Evolutionary conservation across 2,329 filamentous ascomycete genomes (phyloP).

Genomic region (Pseudocercospora eumusae): DNA sequence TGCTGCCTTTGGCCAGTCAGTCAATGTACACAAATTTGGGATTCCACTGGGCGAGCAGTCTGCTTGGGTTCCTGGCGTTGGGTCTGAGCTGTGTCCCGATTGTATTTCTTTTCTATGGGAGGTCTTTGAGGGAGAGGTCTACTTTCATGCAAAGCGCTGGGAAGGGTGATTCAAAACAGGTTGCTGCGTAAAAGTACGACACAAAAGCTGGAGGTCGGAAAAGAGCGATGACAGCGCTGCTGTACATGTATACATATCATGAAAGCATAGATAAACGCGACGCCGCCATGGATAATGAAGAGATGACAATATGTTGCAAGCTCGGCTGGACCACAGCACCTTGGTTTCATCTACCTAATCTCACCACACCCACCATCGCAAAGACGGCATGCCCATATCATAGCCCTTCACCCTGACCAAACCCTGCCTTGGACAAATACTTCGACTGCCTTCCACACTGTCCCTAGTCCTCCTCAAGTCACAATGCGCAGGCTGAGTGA

Average conservation of each 20-base stretch:
- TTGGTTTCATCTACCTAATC: background rate
- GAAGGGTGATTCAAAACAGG: background rate
- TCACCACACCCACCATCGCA: slow-evolving; percentile 33
- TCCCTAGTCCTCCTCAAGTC: slow-evolving; percentile 21
- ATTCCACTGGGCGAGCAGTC: slow-evolving; percentile 53
- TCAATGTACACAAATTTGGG: slow-evolving; percentile 53
- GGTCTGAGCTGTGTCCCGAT: slow-evolving; percentile 49
- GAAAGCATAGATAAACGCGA: background rate
- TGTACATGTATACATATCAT: background rate
- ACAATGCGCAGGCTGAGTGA: slow-evolving; percentile 25
- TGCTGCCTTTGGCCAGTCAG: slow-evolving; percentile 51
- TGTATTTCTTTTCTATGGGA: slow-evolving; percentile 44
- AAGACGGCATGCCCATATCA: slow-evolving; percentile 13
- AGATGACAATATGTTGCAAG: no score
- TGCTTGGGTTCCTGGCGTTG: slow-evolving; percentile 50
- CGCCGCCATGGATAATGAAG: background rate
- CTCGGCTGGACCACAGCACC: no score
- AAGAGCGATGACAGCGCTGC: background rate
- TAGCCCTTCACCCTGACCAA: slow-evolving; percentile 21
- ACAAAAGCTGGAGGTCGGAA: background rate
- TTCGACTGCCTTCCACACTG: slow-evolving; percentile 21
- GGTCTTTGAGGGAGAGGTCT: slow-evolving; percentile 36
- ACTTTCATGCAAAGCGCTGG: slow-evolving; percentile 37
- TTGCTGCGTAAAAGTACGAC: background rate
- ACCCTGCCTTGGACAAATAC: slow-evolving; percentile 27